phyloP scores from a whole-genome alignment of 2,329 filamentous ascomycete species.

The Xylaria polymorpha region DNA sequence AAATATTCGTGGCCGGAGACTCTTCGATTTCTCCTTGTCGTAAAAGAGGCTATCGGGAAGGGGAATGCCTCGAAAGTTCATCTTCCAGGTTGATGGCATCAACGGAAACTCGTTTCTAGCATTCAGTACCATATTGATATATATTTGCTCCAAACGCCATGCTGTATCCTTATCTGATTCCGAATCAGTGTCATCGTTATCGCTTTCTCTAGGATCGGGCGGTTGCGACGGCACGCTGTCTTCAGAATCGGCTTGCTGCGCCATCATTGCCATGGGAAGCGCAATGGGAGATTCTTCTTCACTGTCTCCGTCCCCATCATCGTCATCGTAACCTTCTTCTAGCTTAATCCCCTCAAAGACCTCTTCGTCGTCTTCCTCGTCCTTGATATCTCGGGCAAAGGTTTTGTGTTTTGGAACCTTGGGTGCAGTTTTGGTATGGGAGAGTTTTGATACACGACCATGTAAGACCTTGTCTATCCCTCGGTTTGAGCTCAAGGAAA shows the following conservation, averaged over 20 bases:
- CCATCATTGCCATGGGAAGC: slow-evolving; percentile 5
- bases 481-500: slow-evolving; percentile 12
- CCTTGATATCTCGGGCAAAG: not conserved
- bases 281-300: not conserved
- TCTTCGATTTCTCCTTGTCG: slow-evolving; percentile 41
- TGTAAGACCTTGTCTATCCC: slow-evolving; percentile 36
- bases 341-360: not conserved
- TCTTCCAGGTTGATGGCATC: slow-evolving; percentile 50
- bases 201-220: not conserved
- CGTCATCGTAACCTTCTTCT: slow-evolving; percentile 9
- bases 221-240: not conserved
- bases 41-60: slow-evolving; percentile 50
- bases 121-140: slow-evolving; percentile 47
- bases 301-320: not conserved
- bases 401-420: not conserved
- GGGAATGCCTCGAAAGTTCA: slow-evolving; percentile 49
- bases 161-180: slow-evolving; percentile 37
- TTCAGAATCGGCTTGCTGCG: slow-evolving; percentile 9
- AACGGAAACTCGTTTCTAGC: slow-evolving; percentile 47
- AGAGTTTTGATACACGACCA: slow-evolving; percentile 42
- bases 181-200: slow-evolving; percentile 17
- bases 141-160: slow-evolving; percentile 48
- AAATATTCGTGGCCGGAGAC: slow-evolving; percentile 49
- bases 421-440: slow-evolving; percentile 6
- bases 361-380: not conserved